Evolutionary conservation across 2,329 filamentous ascomycete species (phyloP).

Genomic region (Lecanicillium sp.): DNA sequence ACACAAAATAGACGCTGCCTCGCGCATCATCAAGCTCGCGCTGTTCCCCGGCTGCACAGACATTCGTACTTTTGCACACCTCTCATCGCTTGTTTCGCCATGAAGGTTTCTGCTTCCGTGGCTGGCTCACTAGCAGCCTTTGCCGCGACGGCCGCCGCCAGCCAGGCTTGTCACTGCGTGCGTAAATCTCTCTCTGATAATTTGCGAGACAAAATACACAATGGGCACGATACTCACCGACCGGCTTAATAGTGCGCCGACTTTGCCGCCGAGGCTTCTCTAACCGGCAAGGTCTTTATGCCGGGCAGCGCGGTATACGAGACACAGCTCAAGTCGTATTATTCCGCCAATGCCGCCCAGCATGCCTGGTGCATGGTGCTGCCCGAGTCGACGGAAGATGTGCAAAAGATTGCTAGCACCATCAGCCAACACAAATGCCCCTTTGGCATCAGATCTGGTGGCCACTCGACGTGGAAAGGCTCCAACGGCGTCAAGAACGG

Average conservation of each 20-base stretch:
- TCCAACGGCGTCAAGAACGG: slow-evolving; percentile 24
- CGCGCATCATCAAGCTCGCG: neutral
- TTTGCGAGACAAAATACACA: neutral
- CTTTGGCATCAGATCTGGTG: slow-evolving; percentile 28
- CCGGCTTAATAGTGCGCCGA: slow-evolving; percentile 19
- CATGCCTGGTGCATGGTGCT: slow-evolving; percentile 25
- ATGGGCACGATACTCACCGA: neutral
- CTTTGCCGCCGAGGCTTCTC: slow-evolving; percentile 17
- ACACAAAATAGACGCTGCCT: neutral
- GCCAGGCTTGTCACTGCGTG: neutral
- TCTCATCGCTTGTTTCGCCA: neutral
- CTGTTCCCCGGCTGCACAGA: slow-evolving; percentile 1
- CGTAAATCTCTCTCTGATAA: slow-evolving; percentile 8
- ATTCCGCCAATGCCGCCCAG: slow-evolving; percentile 27
- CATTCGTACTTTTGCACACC: neutral
- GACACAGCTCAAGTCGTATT: slow-evolving; percentile 22
- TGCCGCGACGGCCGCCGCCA: neutral
- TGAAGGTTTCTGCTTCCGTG: neutral
- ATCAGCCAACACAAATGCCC: slow-evolving; percentile 20
- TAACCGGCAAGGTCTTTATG: slow-evolving; percentile 21
- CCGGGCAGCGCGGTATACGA: slow-evolving; percentile 19
- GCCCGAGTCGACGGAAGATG: slow-evolving; percentile 21
- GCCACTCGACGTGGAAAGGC: slow-evolving; percentile 26
- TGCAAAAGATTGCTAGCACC: slow-evolving; percentile 20
- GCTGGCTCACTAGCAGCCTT: neutral